phyloP scores from a whole-genome alignment of 73 alveolate species.

The Tetrahymena thermophila region DNA sequence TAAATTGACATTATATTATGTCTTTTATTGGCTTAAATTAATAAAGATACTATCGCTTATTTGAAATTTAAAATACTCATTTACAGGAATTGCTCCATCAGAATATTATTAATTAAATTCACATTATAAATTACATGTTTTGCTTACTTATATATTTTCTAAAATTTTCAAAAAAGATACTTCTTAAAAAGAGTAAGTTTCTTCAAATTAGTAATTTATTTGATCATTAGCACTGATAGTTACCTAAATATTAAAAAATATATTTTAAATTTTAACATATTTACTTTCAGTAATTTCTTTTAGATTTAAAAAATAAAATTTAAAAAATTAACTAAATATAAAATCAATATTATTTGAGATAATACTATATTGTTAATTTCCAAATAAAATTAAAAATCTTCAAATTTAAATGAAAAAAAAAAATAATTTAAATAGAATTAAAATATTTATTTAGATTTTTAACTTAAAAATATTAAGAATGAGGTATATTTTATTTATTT shows the following conservation, averaged over 20 bases:
- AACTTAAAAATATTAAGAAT: no score
- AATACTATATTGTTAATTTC: no score
- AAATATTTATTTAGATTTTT: no score
- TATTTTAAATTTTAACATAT: no score
- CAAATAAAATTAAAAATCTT: no score
- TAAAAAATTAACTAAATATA: no score
- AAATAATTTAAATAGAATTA: no score
- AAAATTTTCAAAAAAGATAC: not conserved
- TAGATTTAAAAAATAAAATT: no score
- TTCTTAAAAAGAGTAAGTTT: not conserved
- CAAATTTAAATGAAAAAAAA: no score
- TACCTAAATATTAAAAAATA: not conserved
- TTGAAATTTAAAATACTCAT: not conserved
- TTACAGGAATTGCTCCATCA: not conserved
- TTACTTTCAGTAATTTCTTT: no score
- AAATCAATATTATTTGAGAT: no score
- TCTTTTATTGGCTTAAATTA: not conserved
- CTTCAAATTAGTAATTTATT: not conserved
- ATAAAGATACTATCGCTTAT: not conserved
- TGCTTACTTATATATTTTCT: not conserved
- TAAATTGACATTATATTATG: not conserved
- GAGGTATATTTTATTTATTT: no score
- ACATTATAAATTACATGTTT: not conserved
- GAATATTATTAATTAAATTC: not conserved
- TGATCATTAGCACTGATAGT: not conserved